Evolutionary conservation across 495 filamentous ascomycete genomes (phyloP).

Genomic region (Tuber indicum): DNA sequence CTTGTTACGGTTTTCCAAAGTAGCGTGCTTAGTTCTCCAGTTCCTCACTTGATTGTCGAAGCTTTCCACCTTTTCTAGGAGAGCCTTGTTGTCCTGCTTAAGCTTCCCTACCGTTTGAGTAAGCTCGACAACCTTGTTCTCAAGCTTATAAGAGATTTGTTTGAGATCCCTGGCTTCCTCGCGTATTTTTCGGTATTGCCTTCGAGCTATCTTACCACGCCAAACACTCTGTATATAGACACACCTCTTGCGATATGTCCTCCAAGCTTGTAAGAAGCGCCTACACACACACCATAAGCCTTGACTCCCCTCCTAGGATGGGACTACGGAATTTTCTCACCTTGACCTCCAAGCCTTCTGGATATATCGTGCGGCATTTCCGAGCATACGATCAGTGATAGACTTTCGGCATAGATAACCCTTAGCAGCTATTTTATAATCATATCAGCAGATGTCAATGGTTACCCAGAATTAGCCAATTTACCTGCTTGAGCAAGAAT

Average conservation of each 20-base stretch:
- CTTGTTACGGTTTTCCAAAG: conserved; percentile 81
- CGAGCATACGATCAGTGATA: conserved; percentile 87
- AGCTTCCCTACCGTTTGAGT: conserved; percentile 88
- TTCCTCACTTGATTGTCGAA: conserved; percentile 94
- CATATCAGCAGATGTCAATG: conserved; percentile 2
- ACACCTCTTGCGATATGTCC: conserved; percentile 79
- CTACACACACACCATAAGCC: conserved; percentile 40
- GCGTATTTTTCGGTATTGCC: conserved; percentile 77
- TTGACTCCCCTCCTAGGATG: not conserved
- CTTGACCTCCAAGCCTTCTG: conserved; percentile 80
- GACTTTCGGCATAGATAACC: conserved; percentile 80
- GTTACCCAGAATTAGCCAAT: not conserved
- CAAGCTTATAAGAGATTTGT: conserved; percentile 97
- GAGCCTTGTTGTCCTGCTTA: conserved; percentile 84
- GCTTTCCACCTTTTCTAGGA: conserved; percentile 84
- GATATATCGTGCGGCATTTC: conserved; percentile 84
- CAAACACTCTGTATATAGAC: conserved; percentile 88
- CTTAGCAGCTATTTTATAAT: conserved; percentile 55
- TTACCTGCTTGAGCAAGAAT: conserved; percentile 70
- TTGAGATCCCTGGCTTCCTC: conserved; percentile 97
- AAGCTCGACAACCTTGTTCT: conserved; percentile 98
- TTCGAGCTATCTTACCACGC: conserved; percentile 76
- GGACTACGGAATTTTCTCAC: conserved; percentile 15
- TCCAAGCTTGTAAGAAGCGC: conserved; percentile 70
- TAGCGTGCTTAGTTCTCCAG: conserved; percentile 84